phyloP scores from a whole-genome alignment of 2,329 filamentous ascomycete genomes.

The Calonectria naviculata region DNA sequence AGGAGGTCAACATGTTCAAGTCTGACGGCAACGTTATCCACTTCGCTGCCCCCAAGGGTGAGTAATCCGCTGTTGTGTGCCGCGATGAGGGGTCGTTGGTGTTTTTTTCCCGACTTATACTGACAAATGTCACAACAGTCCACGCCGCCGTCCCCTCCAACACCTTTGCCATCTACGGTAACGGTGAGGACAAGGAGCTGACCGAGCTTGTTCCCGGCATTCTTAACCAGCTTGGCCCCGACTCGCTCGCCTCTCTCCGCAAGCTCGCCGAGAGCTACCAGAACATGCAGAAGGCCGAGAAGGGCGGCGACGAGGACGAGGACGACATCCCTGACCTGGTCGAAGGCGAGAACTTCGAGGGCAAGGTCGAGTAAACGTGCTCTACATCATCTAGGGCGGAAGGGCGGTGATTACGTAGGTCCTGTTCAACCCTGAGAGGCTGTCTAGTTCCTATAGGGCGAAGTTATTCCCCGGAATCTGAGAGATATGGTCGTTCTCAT shows the following conservation, averaged over 20 bases:
- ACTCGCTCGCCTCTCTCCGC: constrained; percentile 96
- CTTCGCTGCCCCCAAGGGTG: constrained; percentile 98
- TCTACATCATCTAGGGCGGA: constrained; percentile 31
- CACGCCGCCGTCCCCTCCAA: constrained; percentile 97
- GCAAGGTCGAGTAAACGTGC: constrained; percentile 85
- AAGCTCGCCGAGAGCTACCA: constrained; percentile 99
- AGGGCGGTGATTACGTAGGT: constrained; percentile 40
- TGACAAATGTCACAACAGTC: constrained; percentile 65
- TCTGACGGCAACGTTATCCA: constrained; percentile 99
- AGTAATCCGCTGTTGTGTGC: constrained; percentile 48
- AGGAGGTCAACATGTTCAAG: constrained; percentile 99
- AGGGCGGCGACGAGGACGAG: constrained; percentile 84
- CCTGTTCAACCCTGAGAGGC: constrained; percentile 36
- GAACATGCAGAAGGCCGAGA: constrained; percentile 96
- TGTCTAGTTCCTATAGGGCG: constrained; percentile 38
- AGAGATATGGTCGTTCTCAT: constrained; percentile 39
- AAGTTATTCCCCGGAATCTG: constrained; percentile 35
- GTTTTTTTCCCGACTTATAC: constrained; percentile 22
- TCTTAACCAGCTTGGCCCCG: constrained; percentile 98
- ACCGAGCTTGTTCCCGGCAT: constrained; percentile 99
- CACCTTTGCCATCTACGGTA: constrained; percentile 99
- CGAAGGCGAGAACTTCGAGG: constrained; percentile 97
- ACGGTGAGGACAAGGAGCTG: constrained; percentile 99
- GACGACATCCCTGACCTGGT: constrained; percentile 98
- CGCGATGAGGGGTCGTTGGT: constrained; percentile 26